phyloP scores from a whole-genome alignment of 106 monocot species.

The Agapanthus africanus region DNA sequence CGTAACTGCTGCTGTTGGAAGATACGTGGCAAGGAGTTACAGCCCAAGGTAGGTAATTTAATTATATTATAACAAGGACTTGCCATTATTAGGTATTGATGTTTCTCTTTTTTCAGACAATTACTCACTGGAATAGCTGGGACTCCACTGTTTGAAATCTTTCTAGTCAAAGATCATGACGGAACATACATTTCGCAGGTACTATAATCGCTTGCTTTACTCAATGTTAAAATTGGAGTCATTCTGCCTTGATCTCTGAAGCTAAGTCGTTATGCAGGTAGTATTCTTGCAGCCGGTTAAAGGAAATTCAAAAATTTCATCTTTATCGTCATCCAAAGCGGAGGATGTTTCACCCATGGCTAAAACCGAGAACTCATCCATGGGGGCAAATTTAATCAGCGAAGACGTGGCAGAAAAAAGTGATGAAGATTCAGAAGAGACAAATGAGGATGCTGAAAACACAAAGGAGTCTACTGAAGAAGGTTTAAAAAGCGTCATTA shows the following conservation, averaged over 20 bases:
- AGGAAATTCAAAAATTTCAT: conserved; percentile 34
- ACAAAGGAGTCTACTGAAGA: conserved; percentile 57
- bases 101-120: conserved; percentile 51
- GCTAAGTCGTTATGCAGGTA: conserved; percentile 44
- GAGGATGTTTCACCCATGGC: conserved; percentile 17
- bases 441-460: conserved; percentile 17
- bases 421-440: conserved; percentile 14
- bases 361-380: conserved; percentile 28
- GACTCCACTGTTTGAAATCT: conserved; percentile 84
- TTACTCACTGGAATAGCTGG: conserved; percentile 69
- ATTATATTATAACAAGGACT: background rate
- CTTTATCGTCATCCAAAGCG: conserved; percentile 19
- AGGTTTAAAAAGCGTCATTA: conserved; percentile 60
- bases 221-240: background rate
- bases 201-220: conserved; percentile 14
- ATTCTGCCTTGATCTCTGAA: conserved; percentile 11
- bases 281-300: conserved; percentile 61
- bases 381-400: conserved; percentile 11
- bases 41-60: conserved; percentile 60
- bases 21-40: conserved; percentile 78
- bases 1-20: conserved; percentile 63
- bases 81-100: conserved; percentile 13
- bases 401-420: conserved; percentile 17
- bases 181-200: conserved; percentile 69
- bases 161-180: conserved; percentile 68